Percentiles rank a stretch among this genome's conserved stretches.
Conservation (phyloP, 495 filamentous ascomycete genomes). For the Penicillium mononematosum region DNA sequence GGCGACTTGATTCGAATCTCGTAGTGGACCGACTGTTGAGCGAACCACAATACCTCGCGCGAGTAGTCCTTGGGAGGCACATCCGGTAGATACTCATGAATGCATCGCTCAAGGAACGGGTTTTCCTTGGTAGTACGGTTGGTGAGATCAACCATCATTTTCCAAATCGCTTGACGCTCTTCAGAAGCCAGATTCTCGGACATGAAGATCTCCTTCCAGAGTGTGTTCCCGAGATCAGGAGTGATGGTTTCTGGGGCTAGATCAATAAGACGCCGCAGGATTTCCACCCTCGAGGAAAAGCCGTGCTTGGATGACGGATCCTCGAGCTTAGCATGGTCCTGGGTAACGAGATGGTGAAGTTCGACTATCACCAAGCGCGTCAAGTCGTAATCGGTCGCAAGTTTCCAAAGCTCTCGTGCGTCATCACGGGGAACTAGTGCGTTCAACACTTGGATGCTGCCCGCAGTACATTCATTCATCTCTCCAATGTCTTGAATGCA, state of each 20-base stretch:
- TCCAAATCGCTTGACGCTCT: conserved; percentile 64
- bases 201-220: conserved; percentile 71
- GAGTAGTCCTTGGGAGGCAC: conserved; percentile 65
- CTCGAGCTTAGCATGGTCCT: conserved; percentile 37
- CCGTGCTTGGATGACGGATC: conserved; percentile 38
- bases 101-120: conserved; percentile 64
- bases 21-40: conserved; percentile 54
- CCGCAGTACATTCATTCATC: conserved; percentile 55
- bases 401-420: conserved; percentile 48
- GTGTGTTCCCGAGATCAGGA: conserved; percentile 54
- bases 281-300: conserved; percentile 52
- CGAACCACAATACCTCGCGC: conserved; percentile 64
- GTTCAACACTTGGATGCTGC: conserved; percentile 70
- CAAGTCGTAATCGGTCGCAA: conserved; percentile 55
- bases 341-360: conserved; percentile 46
- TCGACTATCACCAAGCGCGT: conserved; percentile 52
- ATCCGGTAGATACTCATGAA: conserved; percentile 61
- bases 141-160: conserved; percentile 55
- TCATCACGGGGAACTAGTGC: conserved; percentile 52
- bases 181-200: conserved; percentile 51
- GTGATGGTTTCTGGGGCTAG: conserved; percentile 60
- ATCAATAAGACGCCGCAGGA: conserved; percentile 57
- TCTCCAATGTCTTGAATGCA: conserved; percentile 60
- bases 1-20: conserved; percentile 45
- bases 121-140: conserved; percentile 50